Conservation (phyloP, 2,329 filamentous ascomycete genomes). For the Malbranchea zuffiana region DNA sequence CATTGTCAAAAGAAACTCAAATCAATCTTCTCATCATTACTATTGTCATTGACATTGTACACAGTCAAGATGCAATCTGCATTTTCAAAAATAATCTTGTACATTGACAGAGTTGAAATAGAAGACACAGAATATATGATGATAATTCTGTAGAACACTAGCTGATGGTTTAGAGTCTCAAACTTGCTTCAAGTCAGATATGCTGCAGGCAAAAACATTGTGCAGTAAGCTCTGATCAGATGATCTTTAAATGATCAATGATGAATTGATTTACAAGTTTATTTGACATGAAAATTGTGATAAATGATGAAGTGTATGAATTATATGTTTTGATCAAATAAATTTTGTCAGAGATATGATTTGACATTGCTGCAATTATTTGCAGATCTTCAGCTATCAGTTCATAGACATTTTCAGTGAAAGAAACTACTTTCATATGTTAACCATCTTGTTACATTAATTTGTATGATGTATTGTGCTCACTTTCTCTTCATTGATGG, state of each 20-base stretch:
- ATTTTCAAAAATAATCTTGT: not conserved
- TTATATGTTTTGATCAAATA: not conserved
- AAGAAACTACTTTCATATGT: not conserved
- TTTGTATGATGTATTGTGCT: not conserved
- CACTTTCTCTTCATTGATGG: not conserved
- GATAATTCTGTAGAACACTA: slow-evolving; percentile 1
- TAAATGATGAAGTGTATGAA: not conserved
- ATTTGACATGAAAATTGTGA: slow-evolving; percentile 1
- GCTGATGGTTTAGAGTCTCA: not conserved
- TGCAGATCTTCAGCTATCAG: not conserved
- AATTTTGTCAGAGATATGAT: not conserved
- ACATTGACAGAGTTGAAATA: slow-evolving; percentile 1
- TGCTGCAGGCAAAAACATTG: not conserved
- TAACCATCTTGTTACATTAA: not conserved
- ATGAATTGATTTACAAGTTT: slow-evolving; percentile 1
- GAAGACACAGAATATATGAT: slow-evolving; percentile 1
- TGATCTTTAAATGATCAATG: slow-evolving; percentile 1
- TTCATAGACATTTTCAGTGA: slow-evolving; percentile 1
- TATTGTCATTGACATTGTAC: not conserved
- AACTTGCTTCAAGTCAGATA: not conserved
- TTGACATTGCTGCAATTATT: not conserved
- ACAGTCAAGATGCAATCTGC: not conserved
- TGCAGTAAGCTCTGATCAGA: not conserved
- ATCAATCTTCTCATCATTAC: too few species aligned
- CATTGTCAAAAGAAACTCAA: not conserved